These are phyloP conservation scores for Talaromyces sp. DNA, from an alignment of 2,329 filamentous ascomycete species.

Conservation along the genomic window DNA sequence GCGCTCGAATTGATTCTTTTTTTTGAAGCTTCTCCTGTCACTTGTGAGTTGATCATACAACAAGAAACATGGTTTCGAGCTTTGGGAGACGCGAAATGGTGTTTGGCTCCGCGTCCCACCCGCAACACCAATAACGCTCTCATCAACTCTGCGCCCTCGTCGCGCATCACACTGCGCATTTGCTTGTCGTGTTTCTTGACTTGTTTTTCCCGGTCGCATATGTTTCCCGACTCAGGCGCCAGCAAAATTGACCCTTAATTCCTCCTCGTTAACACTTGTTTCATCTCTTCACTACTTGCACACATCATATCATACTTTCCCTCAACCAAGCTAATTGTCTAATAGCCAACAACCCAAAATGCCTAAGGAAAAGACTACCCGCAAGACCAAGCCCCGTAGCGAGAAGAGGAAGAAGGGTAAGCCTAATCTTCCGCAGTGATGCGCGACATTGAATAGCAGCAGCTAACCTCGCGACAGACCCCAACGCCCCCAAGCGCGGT, in stretches of 20 bases:
- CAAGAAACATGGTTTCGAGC: neutral
- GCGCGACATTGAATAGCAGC: slow-evolving; percentile 6
- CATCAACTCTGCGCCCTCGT: neutral
- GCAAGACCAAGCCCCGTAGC: slow-evolving; percentile 56
- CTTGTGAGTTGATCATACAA: neutral
- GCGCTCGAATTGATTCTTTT: neutral
- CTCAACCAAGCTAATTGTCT: neutral
- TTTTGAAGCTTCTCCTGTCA: neutral
- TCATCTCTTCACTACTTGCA: neutral
- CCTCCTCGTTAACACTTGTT: neutral
- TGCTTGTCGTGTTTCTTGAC: slow-evolving; percentile 4
- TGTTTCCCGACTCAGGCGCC: neutral
- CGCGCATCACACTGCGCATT: slow-evolving; percentile 4
- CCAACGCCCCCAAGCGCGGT: slow-evolving; percentile 98
- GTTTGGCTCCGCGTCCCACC: slow-evolving; percentile 18
- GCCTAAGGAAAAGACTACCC: slow-evolving; percentile 66
- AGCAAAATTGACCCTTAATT: neutral
- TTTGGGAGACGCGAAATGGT: slow-evolving; percentile 16
- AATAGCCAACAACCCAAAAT: slow-evolving; percentile 44
- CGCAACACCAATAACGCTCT: slow-evolving; percentile 1
- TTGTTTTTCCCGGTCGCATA: slow-evolving; percentile 16
- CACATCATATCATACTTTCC: neutral
- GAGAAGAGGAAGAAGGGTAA: slow-evolving; percentile 70
- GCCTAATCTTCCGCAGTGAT: slow-evolving; percentile 15
- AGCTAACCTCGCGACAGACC: slow-evolving; percentile 56